A percentile compares a stretch with the other conserved stretches of the same genome.
Evolutionary conservation across 176 grass and related monocot species (phyloP).

Genomic region (Carex myosuroides): DNA sequence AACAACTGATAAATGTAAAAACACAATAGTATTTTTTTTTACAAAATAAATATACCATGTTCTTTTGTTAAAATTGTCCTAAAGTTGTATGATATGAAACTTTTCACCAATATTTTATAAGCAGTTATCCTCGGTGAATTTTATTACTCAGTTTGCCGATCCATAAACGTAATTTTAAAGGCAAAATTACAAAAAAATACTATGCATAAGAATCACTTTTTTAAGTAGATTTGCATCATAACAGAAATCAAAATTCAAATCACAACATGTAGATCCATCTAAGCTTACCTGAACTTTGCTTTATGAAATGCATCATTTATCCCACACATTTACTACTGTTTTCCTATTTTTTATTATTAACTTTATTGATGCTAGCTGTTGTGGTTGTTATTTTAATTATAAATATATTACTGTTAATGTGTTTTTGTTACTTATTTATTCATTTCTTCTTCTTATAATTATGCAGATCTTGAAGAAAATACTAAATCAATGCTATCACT

Average conservation of each 20-base stretch:
- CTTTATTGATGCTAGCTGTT: not conserved
- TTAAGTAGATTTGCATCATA: too few relatives aligned
- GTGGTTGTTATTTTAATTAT: not conserved
- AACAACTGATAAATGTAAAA: not conserved
- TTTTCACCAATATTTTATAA: too few relatives aligned
- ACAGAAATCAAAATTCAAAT: too few relatives aligned
- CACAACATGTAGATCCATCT: not conserved
- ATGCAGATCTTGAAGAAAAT: slow-evolving; percentile 26
- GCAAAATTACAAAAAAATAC: not conserved
- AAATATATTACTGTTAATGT: not conserved
- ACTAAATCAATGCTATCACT: slow-evolving; percentile 25
- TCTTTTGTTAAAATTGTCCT: too few relatives aligned
- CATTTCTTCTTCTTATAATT: not conserved
- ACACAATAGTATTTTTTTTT: not conserved
- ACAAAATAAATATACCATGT: too few relatives aligned
- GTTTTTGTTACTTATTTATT: not conserved
- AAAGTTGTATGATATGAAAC: too few relatives aligned
- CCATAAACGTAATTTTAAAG: too few relatives aligned
- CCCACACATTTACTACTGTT: too few relatives aligned
- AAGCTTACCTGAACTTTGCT: too few relatives aligned
- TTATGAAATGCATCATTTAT: too few relatives aligned
- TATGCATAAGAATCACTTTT: not conserved
- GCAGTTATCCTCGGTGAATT: too few relatives aligned
- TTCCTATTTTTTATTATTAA: not conserved
- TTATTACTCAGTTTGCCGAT: too few relatives aligned